A percentile compares a stretch with the other conserved stretches of the same genome.
These are phyloP conservation scores for Calonectria naviculata DNA, from an alignment of 2,329 filamentous ascomycete species.

Conservation along the genomic window DNA sequence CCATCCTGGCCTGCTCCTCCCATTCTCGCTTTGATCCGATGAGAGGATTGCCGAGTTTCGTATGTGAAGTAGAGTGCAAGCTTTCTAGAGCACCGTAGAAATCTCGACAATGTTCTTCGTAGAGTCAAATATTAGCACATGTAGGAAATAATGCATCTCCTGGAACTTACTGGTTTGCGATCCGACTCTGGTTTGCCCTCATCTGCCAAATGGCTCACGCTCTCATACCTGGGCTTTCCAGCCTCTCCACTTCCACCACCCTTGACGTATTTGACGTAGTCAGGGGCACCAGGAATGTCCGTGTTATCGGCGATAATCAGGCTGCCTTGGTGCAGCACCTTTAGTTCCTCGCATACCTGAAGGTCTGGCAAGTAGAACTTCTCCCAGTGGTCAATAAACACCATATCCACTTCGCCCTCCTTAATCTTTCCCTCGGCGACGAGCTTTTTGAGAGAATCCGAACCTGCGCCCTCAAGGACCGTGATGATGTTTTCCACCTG, in stretches of 20 bases:
- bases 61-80: background rate
- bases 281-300: background rate
- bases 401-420: background rate
- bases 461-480: background rate
- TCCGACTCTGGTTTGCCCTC: background rate
- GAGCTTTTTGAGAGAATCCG: background rate
- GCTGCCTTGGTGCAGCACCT: background rate
- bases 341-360: background rate
- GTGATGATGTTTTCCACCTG: background rate
- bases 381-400: conserved; percentile 3
- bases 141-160: background rate
- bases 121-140: background rate
- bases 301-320: background rate
- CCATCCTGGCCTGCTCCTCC: background rate
- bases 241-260: background rate
- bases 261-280: background rate
- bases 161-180: background rate
- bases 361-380: background rate
- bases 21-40: background rate
- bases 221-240: background rate
- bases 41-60: no score
- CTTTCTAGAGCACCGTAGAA: background rate
- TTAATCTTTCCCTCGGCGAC: background rate
- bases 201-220: background rate
- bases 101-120: background rate